These are phyloP conservation scores for Boletus tomentosulus DNA, from an alignment of 768 basidiomycete species.

Conservation along the genomic window DNA sequence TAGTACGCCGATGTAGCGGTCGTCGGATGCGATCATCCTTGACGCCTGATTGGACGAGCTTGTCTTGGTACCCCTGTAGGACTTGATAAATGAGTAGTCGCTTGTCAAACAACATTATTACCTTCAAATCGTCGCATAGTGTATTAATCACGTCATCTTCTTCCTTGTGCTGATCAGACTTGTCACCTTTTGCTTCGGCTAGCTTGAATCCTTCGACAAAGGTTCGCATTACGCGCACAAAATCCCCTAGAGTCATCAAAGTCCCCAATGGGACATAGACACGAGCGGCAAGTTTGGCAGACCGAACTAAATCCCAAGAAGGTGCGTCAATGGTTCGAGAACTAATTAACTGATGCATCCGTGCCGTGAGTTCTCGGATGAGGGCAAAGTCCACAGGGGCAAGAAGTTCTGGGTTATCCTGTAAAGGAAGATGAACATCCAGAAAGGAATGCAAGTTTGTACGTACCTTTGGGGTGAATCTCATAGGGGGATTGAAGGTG, in stretches of 20 bases:
- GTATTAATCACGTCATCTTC: conserved; percentile 29
- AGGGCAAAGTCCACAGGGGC: conserved; percentile 58
- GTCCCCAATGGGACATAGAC: conserved; percentile 90
- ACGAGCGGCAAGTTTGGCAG: conserved; percentile 70
- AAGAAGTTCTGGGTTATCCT: conserved; percentile 72
- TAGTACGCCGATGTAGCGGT: conserved; percentile 49
- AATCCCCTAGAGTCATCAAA: conserved; percentile 77
- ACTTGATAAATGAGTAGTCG: not conserved
- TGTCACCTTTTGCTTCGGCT: conserved; percentile 28
- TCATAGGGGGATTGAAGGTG: conserved; percentile 70
- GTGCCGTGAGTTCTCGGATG: conserved; percentile 57
- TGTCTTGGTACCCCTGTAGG: conserved; percentile 67
- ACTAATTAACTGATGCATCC: conserved; percentile 65
- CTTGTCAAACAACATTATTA: conserved; percentile 20
- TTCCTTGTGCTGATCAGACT: conserved; percentile 18
- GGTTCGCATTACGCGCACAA: conserved; percentile 67
- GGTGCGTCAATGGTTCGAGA: conserved; percentile 81
- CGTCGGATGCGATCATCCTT: conserved; percentile 84
- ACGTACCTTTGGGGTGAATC: conserved; percentile 57
- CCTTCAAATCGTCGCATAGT: conserved; percentile 58
- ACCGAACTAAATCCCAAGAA: conserved; percentile 74
- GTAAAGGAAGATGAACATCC: not conserved
- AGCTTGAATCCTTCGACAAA: conserved; percentile 76
- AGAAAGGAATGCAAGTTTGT: not conserved
- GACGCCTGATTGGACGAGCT: conserved; percentile 60